Evolutionary conservation across 805 yeast species (phyloP), one percentile per base, ranked within the genome.

Genomic region (Wickerhamomyces bovis): DNA sequence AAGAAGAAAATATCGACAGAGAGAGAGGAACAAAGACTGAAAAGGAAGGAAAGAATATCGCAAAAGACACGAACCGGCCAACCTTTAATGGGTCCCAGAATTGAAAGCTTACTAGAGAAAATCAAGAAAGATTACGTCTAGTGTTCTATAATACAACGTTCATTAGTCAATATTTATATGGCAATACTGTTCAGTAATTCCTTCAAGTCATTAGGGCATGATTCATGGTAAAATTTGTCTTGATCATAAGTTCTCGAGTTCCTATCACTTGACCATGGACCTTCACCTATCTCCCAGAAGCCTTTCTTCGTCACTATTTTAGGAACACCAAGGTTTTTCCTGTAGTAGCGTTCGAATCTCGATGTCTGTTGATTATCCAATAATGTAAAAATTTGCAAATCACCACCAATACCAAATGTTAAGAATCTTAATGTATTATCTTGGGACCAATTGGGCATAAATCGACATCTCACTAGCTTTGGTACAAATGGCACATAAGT

Each of bases 11-110:
- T 68, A 49, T 69, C 70, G 39, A 66, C 58, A 55, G 62, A 63
- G 58, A 78, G 69, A 49, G 72, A 64, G 58, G 69, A 58, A 38
- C 61, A 62, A 35, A 67, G 69, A 58, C 76, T 69, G 60, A 68
- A 56, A 30, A 76, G 74, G 54, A 69, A 74, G 25, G 71, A 75
- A 48, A 62, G 57, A 20, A 54, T 82, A 44, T 67, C 72, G 9
- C 71, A 75, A 48, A 81, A 71, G 51, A 90, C 96, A 1, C 72
- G 72, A 56, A 61, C 69, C 4, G 98, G 98, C 0, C 98, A 90
- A 63, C 97, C 97, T 2, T 66, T 78, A 40, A 87, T 90, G 92
- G 96, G 89, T 0, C 95, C 96, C 15, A 78, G 95, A 64, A 87
- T 90, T 48, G 83, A 80, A 46, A 78, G 80, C 55, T 69, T 90